Percentiles rank a stretch among this genome's conserved stretches.
Evolutionary conservation across 2,329 filamentous ascomycete species (phyloP).

Genomic region (Lasiodiplodia gonubiensis): DNA sequence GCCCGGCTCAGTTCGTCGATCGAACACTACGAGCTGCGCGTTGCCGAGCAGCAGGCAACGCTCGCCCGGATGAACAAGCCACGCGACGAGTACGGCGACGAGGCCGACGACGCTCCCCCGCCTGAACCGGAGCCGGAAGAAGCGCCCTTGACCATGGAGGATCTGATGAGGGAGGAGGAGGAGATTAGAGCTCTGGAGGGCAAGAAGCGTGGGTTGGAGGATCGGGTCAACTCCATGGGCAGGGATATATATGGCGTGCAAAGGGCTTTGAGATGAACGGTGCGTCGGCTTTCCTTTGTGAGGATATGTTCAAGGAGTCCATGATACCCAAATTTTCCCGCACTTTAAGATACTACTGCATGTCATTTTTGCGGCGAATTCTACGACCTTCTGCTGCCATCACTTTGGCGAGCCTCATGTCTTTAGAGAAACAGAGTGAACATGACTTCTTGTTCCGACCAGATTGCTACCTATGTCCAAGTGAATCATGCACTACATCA

Average conservation of each 20-base stretch:
- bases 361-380: too few species aligned
- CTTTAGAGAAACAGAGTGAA: neutral
- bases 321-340: slow-evolving; percentile 16
- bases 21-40: slow-evolving; percentile 78
- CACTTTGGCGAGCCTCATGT: neutral
- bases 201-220: slow-evolving; percentile 67
- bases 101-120: slow-evolving; percentile 49
- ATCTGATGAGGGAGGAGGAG: slow-evolving; percentile 71
- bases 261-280: slow-evolving; percentile 9
- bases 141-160: slow-evolving; percentile 68
- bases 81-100: slow-evolving; percentile 62
- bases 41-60: slow-evolving; percentile 76
- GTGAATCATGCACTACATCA: neutral
- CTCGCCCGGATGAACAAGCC: slow-evolving; percentile 72
- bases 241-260: slow-evolving; percentile 56
- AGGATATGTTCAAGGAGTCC: neutral
- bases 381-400: too few species aligned
- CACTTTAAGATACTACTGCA: neutral
- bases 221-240: slow-evolving; percentile 70
- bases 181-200: slow-evolving; percentile 68
- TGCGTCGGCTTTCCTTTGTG: neutral
- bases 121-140: slow-evolving; percentile 51
- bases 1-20: slow-evolving; percentile 74
- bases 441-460: neutral
- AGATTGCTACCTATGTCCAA: neutral